Evolutionary conservation across 2,329 filamentous ascomycete species (phyloP), one percentile per base, ranked within the genome.

Genomic region (Phialemonium atrogriseum): DNA sequence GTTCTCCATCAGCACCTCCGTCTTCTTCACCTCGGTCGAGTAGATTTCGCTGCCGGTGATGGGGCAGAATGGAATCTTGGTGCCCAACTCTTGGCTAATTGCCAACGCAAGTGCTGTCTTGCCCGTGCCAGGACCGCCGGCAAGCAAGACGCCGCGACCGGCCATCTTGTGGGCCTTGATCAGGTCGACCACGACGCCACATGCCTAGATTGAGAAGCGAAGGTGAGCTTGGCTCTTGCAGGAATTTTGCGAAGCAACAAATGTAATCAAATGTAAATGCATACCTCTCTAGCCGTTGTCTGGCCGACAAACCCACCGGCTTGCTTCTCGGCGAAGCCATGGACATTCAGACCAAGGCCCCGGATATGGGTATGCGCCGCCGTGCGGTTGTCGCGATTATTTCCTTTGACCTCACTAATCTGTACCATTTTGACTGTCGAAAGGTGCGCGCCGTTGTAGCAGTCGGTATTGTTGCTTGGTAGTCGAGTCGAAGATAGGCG

Each of bases 11-110:
- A 98, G 66, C 45, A 94, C 83, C 61, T 98, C 91, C 30, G 91
- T 98, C 77, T 98, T 98, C 77, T 98, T 98, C 42, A 98, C 88
- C 62, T 98, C 91, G 27, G 89, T 82, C 46, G 86, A 94, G 66
- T 95, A 98, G 50, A 98, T 83, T 62, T 98, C 91, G 67, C 88
- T 95, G 48, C 88, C 91, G 32, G 95, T 91, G 54, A 98, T 96
- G 23, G 89, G 88, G 59, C 91, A 95, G 58, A 98, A 98, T 6
- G 91, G 91, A 35, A 98, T 94, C 67, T 95, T 96, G 30, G 88
- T 95, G 46, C 91, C 91, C 44, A 98, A 71, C 59, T 98, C 91
- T 62, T 96, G 91, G 58, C 86, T 94, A 47, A 98, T 85, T 29
- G 91, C 91, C 39, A 96, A 74, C 29, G 91, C 91, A 42, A 98